These are phyloP conservation scores for Vaccinium myrtillus DNA, from an alignment of 148 eudicot genomes.

Conservation along the genomic window DNA sequence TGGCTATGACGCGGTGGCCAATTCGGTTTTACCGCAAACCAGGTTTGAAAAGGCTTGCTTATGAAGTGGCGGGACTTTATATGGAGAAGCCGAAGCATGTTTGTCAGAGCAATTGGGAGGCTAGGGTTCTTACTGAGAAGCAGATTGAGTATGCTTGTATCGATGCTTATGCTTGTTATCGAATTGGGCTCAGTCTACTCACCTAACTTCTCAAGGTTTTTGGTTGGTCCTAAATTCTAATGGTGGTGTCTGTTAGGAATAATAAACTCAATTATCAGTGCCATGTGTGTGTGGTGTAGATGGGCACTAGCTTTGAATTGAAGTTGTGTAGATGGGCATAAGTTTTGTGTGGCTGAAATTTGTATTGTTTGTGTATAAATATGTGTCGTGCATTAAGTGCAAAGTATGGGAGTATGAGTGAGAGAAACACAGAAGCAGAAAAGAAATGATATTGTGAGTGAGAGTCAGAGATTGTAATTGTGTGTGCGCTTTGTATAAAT, in stretches of 20 bases:
- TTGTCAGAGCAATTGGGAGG: slow-evolving; percentile 67
- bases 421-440: too few species aligned
- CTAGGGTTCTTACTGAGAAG: slow-evolving; percentile 35
- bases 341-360: too few species aligned
- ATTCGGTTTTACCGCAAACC: slow-evolving; percentile 22
- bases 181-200: slow-evolving; percentile 34
- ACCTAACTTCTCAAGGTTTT: neutral
- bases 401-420: too few species aligned
- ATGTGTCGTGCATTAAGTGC: too few species aligned
- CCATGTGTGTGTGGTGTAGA: too few species aligned
- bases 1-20: slow-evolving; percentile 2
- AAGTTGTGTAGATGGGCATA: too few species aligned
- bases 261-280: too few species aligned
- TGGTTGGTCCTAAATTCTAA: neutral
- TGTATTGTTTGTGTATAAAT: too few species aligned
- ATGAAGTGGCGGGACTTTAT: slow-evolving; percentile 28
- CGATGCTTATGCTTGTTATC: slow-evolving; percentile 72
- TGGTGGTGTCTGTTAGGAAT: neutral
- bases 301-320: too few species aligned
- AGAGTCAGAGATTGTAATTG: too few species aligned
- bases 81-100: slow-evolving; percentile 59
- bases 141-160: slow-evolving; percentile 73
- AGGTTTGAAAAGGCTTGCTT: slow-evolving; percentile 61
- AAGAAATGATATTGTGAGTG: too few species aligned
- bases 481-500: too few species aligned